phyloP scores from a whole-genome alignment of 495 filamentous ascomycete genomes.

The Trichocladium uniseriatum region DNA sequence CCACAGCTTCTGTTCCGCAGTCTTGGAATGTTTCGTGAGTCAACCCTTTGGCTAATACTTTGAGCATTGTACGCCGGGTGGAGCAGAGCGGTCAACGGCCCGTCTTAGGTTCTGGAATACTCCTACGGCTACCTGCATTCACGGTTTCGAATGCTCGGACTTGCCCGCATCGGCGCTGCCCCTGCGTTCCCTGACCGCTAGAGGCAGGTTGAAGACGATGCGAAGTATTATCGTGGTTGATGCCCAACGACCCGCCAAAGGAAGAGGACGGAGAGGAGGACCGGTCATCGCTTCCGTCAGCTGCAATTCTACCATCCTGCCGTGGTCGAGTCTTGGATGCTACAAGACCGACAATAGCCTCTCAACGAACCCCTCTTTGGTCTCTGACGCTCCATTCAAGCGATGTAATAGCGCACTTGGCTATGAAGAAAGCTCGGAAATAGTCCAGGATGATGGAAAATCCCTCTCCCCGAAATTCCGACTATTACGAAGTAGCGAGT shows the following conservation, averaged over 20 bases:
- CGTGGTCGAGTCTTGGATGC: not conserved
- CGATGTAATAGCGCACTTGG: not conserved
- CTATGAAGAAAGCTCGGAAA: not conserved
- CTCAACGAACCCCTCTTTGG: not conserved
- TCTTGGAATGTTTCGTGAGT: not conserved
- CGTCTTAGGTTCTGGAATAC: not conserved
- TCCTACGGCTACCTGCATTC: conserved; percentile 2
- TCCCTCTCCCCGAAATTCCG: too few species aligned
- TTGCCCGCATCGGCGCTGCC: not conserved
- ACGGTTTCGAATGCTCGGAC: not conserved
- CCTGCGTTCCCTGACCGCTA: not conserved
- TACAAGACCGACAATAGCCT: conserved; percentile 5
- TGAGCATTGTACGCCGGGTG: not conserved
- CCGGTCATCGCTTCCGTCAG: not conserved
- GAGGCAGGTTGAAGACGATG: not conserved
- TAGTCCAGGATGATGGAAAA: not conserved
- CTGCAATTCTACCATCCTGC: not conserved
- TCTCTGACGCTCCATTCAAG: not conserved
- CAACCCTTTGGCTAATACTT: not conserved
- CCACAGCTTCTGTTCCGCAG: not conserved
- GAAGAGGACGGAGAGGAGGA: not conserved
- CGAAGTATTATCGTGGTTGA: not conserved
- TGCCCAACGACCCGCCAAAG: not conserved
- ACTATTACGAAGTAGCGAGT: too few species aligned
- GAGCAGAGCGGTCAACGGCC: conserved; percentile 5